A percentile compares a stretch with the other conserved stretches of the same genome.
phyloP scores from a whole-genome alignment of 2,329 filamentous ascomycete genomes.

The Penicillium sp. region DNA sequence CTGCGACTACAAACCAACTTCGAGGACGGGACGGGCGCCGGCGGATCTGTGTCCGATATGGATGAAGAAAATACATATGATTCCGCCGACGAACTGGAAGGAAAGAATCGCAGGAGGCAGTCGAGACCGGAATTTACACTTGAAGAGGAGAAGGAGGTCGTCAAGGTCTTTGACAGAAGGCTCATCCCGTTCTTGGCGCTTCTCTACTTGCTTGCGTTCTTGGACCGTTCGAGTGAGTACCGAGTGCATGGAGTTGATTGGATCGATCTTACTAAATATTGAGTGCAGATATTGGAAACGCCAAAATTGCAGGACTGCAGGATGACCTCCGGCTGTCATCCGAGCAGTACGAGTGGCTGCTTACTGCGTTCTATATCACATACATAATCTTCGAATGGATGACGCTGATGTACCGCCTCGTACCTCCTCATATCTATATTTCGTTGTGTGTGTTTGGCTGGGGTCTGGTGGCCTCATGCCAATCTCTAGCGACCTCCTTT shows the following conservation, averaged over 20 bases:
- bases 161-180: constrained; percentile 74
- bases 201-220: constrained; percentile 81
- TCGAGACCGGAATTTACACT: constrained; percentile 44
- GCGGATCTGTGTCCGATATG: constrained; percentile 28
- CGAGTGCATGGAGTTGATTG: not conserved
- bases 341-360: constrained; percentile 63
- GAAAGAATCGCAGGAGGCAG: constrained; percentile 14
- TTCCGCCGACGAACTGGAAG: constrained; percentile 30
- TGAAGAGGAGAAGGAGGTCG: constrained; percentile 73
- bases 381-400: constrained; percentile 70
- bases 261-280: constrained; percentile 14
- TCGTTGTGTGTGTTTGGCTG: constrained; percentile 68
- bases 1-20: constrained; percentile 44
- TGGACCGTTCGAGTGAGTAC: constrained; percentile 80
- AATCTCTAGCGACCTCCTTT: constrained; percentile 68
- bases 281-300: constrained; percentile 61
- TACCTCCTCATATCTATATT: constrained; percentile 66
- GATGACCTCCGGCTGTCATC: constrained; percentile 59
- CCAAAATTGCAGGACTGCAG: constrained; percentile 62
- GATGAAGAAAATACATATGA: constrained; percentile 36
- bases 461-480: constrained; percentile 77
- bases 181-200: constrained; percentile 80
- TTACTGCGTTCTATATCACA: constrained; percentile 66
- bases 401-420: constrained; percentile 63
- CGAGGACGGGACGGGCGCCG: constrained; percentile 20